Evolutionary conservation across 805 yeast genomes (phyloP), one percentile per base, ranked within the genome.

Genomic region (Metschnikowia anglica): DNA sequence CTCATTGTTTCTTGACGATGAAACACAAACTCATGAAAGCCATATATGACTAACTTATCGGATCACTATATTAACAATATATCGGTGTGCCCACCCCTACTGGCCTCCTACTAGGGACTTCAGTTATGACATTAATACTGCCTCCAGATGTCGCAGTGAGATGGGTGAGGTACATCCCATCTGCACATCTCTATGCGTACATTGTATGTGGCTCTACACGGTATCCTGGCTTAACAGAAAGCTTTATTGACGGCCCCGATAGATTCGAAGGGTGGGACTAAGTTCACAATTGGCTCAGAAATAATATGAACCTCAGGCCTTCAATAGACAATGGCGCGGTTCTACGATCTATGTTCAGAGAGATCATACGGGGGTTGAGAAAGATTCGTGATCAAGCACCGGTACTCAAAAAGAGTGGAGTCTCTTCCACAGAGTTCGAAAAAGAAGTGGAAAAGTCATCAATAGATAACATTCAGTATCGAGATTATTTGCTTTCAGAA

Each of bases 401-500:
- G 3, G 31, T 44, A 2, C 35, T 46, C 6, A 9, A 24, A 7
- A 11, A 18, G 5, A 34, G 30, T 10, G 12, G 29, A 5, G 9
- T 20, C 12, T 17, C 27, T 29, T 15, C 34, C 11, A 7, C 9
- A 1, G 21, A 12, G 23, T 37, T 40, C 25, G 12, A 18, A n/a
- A 20, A 10, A 9, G 56, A 52, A 21, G 34, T 48, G 6, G 20
- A 29, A 15, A 52, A 48, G 33, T 48, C 40, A 5, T 16, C 39
- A 11, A 37, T 34, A 19, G 45, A 56, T 29, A 50, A 51, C 4
- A 17, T 31, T 16, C 42, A 39, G 26, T 56, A 60, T 34, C 35
- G 49, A 6, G 37, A 40, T 8, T 51, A 48, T 34, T 40, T 58
- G 17, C 30, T 41, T 6, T 44, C 53, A 5, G 65, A 61, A 37